Conservation (phyloP, 2,329 filamentous ascomycete species). For the Aspergillus hortae region DNA sequence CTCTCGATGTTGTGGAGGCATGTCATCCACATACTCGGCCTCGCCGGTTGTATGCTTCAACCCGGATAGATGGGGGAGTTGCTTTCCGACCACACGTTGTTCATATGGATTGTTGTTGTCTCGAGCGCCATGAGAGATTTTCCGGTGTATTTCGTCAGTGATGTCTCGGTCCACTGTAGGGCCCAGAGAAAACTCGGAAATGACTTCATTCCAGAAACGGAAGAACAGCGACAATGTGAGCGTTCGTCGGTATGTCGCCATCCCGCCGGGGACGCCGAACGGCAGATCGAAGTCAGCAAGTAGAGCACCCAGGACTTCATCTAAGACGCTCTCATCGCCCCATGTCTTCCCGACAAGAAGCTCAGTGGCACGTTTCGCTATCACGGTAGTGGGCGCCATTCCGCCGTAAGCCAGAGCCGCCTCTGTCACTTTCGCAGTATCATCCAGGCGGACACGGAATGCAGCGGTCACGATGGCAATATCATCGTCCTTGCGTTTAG, state of each 20-base stretch:
- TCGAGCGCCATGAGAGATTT: constrained; percentile 70
- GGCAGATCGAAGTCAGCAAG: constrained; percentile 75
- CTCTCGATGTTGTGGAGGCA: constrained; percentile 74
- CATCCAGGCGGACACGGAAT: constrained; percentile 63
- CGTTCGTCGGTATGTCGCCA: constrained; percentile 83
- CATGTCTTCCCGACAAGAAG: constrained; percentile 70
- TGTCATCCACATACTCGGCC: constrained; percentile 87
- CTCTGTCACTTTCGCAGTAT: constrained; percentile 62
- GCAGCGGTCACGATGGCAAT: constrained; percentile 87
- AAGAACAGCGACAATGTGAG: constrained; percentile 85
- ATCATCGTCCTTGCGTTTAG: constrained; percentile 87
- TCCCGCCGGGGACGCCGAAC: constrained; percentile 82
- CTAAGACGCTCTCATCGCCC: constrained; percentile 69
- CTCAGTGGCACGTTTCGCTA: constrained; percentile 66
- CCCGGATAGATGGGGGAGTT: constrained; percentile 75
- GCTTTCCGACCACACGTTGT: constrained; percentile 72
- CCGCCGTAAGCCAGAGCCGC: constrained; percentile 78
- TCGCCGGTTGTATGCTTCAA: constrained; percentile 84
- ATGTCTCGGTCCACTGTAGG: constrained; percentile 62
- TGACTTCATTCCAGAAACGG: constrained; percentile 82
- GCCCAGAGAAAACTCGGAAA: constrained; percentile 55
- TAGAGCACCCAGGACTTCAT: constrained; percentile 74
- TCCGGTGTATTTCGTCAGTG: constrained; percentile 71
- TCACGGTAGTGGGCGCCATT: constrained; percentile 78
- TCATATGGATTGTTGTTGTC: constrained; percentile 65